Evolutionary conservation across 1,284 basidiomycete genomes (phyloP), one percentile per base, ranked within the genome.

Genomic region (Cryptococcus sp.): DNA sequence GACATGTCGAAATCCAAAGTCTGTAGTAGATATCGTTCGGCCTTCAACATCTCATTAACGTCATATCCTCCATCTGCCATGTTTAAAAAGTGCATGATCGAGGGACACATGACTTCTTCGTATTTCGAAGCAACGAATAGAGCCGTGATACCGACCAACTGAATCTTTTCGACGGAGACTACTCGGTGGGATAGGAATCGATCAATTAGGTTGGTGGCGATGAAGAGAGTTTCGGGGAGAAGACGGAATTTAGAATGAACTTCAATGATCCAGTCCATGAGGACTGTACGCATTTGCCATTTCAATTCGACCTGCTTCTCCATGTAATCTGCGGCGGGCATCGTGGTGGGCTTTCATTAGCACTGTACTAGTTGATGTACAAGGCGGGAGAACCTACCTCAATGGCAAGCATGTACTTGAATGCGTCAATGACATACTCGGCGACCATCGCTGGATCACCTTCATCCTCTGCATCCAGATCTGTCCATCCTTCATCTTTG

Each of bases 231-330:
- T 77, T 98, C 94, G 9, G 93, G 92, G 7, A 96, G 81, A 18
- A 98, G 82, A 53, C 86, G 86, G 80, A 98, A 97, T 64, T 91
- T 90, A 61, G 85, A 81, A 74, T 98, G 94, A 21, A 97, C 87
- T 77, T 98, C 92, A 61, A 98, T 86, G 54, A 98, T 81, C 96
- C 94, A 98, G 79, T 98, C 94, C 56, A 88, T 87, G 31, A 98
- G 83, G 60, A 97, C 89, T 16, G 88, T 88, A 21, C 92, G 89
- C 89, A 94, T 93, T 58, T 85, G 85, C 91, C 91, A 96, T 3
- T 86, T 85, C 31, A 97, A 81, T 63, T 93, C 89, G 64, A 85
- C 87, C 75, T 97, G 92, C 61, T 80, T 84, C 37, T 86, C 82
- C 88, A 96, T 96, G 75, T 96, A 96, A 61, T 86, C 82, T 0